These are phyloP conservation scores for Pigoraptor vietnamica DNA, from an alignment of 78 protist genomes.

Conservation along the genomic window DNA sequence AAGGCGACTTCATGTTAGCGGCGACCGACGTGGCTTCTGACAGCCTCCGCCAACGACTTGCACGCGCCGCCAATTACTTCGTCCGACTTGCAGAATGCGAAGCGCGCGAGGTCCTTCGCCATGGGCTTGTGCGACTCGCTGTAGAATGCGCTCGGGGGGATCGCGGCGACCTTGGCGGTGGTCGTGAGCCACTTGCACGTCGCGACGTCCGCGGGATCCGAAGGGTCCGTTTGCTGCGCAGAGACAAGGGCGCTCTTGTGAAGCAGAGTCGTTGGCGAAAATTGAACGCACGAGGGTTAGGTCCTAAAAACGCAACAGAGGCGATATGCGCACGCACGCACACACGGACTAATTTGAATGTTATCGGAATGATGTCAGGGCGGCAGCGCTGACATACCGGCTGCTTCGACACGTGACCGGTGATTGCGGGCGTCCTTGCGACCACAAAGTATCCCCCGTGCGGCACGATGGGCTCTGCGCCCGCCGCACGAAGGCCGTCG, in stretches of 20 bases:
- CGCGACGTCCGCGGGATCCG: background rate
- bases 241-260: no score
- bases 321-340: no score
- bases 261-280: no score
- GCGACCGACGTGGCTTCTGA: no score
- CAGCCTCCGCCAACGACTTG: no score
- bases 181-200: conserved; percentile 52
- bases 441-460: conserved; percentile 46
- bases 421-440: conserved; percentile 11
- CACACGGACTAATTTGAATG: no score
- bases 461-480: conserved; percentile 39
- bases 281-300: no score
- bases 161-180: conserved; percentile 57
- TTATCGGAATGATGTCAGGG: no score
- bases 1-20: no score
- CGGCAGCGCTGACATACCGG: no score
- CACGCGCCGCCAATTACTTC: background rate
- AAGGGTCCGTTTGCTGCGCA: no score
- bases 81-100: conserved; percentile 26
- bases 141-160: conserved; percentile 72
- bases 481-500: conserved; percentile 22
- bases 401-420: background rate
- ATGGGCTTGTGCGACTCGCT: conserved; percentile 7
- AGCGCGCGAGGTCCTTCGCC: conserved; percentile 15
- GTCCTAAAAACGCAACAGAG: no score